Base-by-base conservation (phyloP, 179 eudicot genomes). In the Silene vulgaris region DNA sequence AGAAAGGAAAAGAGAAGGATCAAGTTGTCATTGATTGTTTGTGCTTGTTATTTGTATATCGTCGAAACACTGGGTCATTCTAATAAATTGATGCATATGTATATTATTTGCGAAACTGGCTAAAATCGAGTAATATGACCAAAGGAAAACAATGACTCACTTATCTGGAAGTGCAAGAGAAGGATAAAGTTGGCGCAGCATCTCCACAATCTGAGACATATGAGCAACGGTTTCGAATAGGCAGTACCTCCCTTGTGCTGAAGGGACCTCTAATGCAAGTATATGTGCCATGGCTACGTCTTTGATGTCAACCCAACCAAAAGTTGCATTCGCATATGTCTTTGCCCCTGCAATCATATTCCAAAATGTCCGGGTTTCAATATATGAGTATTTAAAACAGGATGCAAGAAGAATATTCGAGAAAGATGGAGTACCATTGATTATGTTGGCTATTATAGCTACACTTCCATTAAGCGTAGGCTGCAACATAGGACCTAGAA, bases 401-500 rank as follows among this genome's bases (percentile, higher is more conserved):
- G n/a, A 50, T 13, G 56, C 56, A 12, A 12, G 16, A 50, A 50
- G n/a, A 50, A 32, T 32, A 48, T 8, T 14, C 14, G 54, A 48
- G 54, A 48, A 11, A 9, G 2, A 48, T 50, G n/a, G 56, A 12
- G 56, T 12, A 60, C 26, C 64, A 6, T 60, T 60, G 64, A 60
- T 60, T 0, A 60, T 0, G 7, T 60, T n/a, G 64, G 64, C n/a
- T 60, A 65, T 40, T 3, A 40, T 40, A 14, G 70, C 48, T 14
- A 40, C 70, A 65, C 70, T 65, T 30, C 8, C n/a, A 68, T 88
- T 88, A 14, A 88, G 86, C 13, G 84, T 86, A 74, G 89, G 84
- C 84, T 86, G 89, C 45, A 88, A 76, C 65, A 88, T 52, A 17
- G 88, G 89, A 17, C 91, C 91, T 65, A 88, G 83, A 21, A 88